Evolutionary conservation across 148 eudicot species (phyloP), one percentile per base, ranked within the genome.

Genomic region (Vaccinium darrowii): DNA sequence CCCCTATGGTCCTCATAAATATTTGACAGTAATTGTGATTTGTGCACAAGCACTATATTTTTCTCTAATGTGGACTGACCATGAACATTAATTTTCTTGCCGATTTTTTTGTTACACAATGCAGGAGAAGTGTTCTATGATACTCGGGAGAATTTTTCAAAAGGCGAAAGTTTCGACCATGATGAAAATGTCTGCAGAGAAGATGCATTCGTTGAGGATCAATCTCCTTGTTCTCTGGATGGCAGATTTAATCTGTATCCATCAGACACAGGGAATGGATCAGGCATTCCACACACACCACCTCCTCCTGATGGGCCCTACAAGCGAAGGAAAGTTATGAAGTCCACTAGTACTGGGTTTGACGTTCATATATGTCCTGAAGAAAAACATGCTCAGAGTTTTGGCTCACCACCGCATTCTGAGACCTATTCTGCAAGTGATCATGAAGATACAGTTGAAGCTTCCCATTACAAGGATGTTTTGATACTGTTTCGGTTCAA

Each of bases 101-200:
- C 30, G 16, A 30, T 49, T 85, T 8, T 69, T 65, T 84, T 84
- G 63, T 77, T n/a, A 71, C 60, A 65, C 86, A 84, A 76, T 86
- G 76, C 93, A 95, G 99, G 93, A 81, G 97, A 94, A 62, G 91
- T 89, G 52, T 97, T 92, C 86, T 90, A 90, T 81, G 98, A 97
- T 86, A 94, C 95, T 76, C 85, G 85, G 71, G 95, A 95, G 80
- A 89, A 88, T 81, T 91, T 94, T 82, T 83, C 94, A 18, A 82
- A 78, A 39, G 76, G 71, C n/a, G 54, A 62, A 65, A 81, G 76
- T 57, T 77, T 67, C 33, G 87, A 83, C 60, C 90, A 87, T 81
- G 92, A 91, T 25, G 90, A 88, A 72, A 81, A 62, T 84, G 63
- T 71, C 50, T 72, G 84, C 85, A 86, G 36, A 69, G 63, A 89